phyloP scores from a whole-genome alignment of 441 rosid species.

The Erodium texanum region DNA sequence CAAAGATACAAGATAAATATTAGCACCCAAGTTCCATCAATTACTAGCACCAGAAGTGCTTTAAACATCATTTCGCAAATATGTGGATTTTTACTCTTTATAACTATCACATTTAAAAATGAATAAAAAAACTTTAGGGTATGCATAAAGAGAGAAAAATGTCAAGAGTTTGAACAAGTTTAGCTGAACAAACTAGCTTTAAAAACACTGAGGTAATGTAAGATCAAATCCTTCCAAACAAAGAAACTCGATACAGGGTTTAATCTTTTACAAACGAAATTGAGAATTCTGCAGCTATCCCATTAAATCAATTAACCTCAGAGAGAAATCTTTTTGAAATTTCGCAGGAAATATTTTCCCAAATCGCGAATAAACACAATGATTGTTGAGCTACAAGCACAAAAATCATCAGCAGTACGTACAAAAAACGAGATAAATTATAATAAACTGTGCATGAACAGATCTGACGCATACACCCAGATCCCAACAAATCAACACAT shows the following conservation, averaged over 20 bases:
- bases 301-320: neutral
- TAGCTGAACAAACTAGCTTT: neutral
- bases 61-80: neutral
- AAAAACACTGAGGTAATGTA: neutral
- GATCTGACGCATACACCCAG: constrained; percentile 12
- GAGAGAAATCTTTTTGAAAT: neutral
- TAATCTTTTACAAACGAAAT: neutral
- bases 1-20: neutral
- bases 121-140: neutral
- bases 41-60: neutral
- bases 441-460: neutral
- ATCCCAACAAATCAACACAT: neutral
- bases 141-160: neutral
- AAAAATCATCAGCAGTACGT: neutral
- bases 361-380: neutral
- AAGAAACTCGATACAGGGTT: neutral
- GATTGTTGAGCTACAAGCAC: neutral
- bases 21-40: neutral
- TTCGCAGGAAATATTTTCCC: neutral
- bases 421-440: neutral
- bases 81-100: neutral
- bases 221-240: neutral
- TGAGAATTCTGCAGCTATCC: neutral
- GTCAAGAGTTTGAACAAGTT: too few relatives aligned
- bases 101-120: neutral